Evolutionary conservation across 306 rosid genomes (phyloP), one percentile per base, ranked within the genome.

Genomic region (Acacia acuminata): DNA sequence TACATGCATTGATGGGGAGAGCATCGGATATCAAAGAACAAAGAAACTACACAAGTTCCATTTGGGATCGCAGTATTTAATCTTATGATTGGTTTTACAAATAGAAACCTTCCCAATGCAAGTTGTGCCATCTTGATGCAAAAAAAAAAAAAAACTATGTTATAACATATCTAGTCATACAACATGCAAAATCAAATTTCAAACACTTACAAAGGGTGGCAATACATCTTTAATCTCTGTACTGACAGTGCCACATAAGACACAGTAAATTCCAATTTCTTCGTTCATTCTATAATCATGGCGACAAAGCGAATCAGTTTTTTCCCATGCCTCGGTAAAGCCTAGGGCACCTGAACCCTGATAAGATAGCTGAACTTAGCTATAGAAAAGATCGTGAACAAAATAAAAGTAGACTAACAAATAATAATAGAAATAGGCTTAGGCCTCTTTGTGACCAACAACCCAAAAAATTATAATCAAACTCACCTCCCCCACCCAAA

Each of bases 151-250:
- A 22, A 4, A 61, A 24, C 13, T 44, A 27, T 6, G 25, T 50
- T 73, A 43, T 43, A 73, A 36, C 56, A 63, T 34, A 75, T 53
- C 8, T 45, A 15, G 79, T 63, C 20, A 10, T 11, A 3, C 81
- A 7, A 47, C 48, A 65, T 25, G 43, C 58, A 40, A 43, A 60
- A 27, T 60, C 64, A 80, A 71, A 69, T 79, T 78, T 73, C 45
- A 19, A 82, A 42, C 60, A 89, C 97, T 92, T 90, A 92, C 97
- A 82, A 92, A 88, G 48, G 93, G 92, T 20, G 93, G 83, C 4
- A 83, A 17, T 34, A 90, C 68, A 81, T 89, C 81, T 85, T 75
- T 88, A 40, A 92, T 92, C 71, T 89, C 91, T 0, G 82, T 71
- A 77, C 80, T 82, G 55, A 92, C 90, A 68, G 27, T 50, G 76